Percentiles rank a stretch among this genome's conserved stretches.
These are phyloP conservation scores for Beverwykella pulmonaria DNA, from an alignment of 495 filamentous ascomycete species.

Conservation along the genomic window DNA sequence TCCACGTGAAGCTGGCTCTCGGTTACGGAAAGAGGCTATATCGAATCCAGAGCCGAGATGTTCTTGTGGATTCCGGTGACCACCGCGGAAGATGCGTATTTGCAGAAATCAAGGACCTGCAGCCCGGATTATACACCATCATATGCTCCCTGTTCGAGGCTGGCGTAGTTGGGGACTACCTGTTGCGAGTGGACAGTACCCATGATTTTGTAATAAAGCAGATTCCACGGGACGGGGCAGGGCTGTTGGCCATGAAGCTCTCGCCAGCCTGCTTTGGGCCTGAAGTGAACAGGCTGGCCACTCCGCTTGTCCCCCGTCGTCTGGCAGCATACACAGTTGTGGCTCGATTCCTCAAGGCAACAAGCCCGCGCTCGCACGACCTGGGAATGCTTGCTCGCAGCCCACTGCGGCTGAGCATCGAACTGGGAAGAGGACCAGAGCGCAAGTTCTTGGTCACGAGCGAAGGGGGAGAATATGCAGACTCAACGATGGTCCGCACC, in stretches of 20 bases:
- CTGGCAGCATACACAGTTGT: slow-evolving; percentile 27
- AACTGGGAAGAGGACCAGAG: slow-evolving; percentile 69
- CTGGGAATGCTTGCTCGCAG: slow-evolving; percentile 52
- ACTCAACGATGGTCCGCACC: slow-evolving; percentile 66
- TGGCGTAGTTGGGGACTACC: slow-evolving; percentile 73
- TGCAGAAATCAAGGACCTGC: slow-evolving; percentile 59
- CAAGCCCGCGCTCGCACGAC: slow-evolving; percentile 28
- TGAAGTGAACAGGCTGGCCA: slow-evolving; percentile 35
- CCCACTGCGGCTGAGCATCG: slow-evolving; percentile 65
- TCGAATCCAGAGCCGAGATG: slow-evolving; percentile 69
- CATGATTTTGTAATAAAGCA: slow-evolving; percentile 55
- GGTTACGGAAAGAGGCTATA: slow-evolving; percentile 70
- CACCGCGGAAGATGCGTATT: slow-evolving; percentile 79
- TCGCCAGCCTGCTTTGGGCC: slow-evolving; percentile 36
- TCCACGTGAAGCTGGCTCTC: slow-evolving; percentile 84
- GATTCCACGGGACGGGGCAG: slow-evolving; percentile 68
- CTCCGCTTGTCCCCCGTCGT: slow-evolving; percentile 37
- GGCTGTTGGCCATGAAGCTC: slow-evolving; percentile 52
- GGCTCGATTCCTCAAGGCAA: slow-evolving; percentile 38
- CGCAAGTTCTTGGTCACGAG: slow-evolving; percentile 59
- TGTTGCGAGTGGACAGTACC: slow-evolving; percentile 68
- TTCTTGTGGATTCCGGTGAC: slow-evolving; percentile 77
- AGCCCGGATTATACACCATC: slow-evolving; percentile 77
- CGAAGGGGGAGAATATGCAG: slow-evolving; percentile 65
- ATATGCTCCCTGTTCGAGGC: slow-evolving; percentile 87